These are phyloP conservation scores for Podospora anserina DNA, from an alignment of 495 filamentous ascomycete species.

Conservation along the genomic window DNA sequence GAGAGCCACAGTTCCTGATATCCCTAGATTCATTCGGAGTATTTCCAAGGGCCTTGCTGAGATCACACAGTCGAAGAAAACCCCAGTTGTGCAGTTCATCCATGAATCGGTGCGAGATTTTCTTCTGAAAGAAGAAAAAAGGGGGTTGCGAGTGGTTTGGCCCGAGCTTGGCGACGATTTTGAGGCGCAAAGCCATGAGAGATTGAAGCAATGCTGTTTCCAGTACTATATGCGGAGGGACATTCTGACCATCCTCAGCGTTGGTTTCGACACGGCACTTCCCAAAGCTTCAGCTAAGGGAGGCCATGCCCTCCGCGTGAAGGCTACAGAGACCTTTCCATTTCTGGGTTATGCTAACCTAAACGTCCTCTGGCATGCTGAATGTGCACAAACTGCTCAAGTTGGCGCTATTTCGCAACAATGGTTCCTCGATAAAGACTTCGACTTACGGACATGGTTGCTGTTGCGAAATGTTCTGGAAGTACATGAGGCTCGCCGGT, in stretches of 20 bases:
- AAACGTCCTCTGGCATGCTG: constrained; percentile 22
- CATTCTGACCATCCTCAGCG: not conserved
- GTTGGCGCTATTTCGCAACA: constrained; percentile 33
- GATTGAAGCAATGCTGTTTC: constrained; percentile 38
- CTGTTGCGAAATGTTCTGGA: constrained; percentile 34
- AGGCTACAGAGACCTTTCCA: constrained; percentile 13
- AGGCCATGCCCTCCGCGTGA: constrained; percentile 22
- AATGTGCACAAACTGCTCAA: constrained; percentile 26
- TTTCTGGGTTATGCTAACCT: constrained; percentile 19
- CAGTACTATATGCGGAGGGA: constrained; percentile 21
- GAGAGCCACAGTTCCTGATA: not conserved
- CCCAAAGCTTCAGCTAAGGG: constrained; percentile 22
- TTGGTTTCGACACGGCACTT: constrained; percentile 3
- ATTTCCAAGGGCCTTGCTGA: constrained; percentile 41
- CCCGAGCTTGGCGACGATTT: constrained; percentile 28
- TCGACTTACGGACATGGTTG: constrained; percentile 34
- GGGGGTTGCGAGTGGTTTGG: constrained; percentile 38
- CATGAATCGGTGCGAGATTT: constrained; percentile 45
- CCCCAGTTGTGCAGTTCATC: constrained; percentile 41
- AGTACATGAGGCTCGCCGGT: constrained; percentile 22
- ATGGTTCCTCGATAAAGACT: constrained; percentile 37
- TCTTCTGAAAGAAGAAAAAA: constrained; percentile 21
- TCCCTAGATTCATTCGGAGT: constrained; percentile 26
- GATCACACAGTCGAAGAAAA: constrained; percentile 24
- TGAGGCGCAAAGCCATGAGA: constrained; percentile 33